Evolutionary conservation across 768 basidiomycete species (phyloP).

Genomic region (Pholiota conissans): DNA sequence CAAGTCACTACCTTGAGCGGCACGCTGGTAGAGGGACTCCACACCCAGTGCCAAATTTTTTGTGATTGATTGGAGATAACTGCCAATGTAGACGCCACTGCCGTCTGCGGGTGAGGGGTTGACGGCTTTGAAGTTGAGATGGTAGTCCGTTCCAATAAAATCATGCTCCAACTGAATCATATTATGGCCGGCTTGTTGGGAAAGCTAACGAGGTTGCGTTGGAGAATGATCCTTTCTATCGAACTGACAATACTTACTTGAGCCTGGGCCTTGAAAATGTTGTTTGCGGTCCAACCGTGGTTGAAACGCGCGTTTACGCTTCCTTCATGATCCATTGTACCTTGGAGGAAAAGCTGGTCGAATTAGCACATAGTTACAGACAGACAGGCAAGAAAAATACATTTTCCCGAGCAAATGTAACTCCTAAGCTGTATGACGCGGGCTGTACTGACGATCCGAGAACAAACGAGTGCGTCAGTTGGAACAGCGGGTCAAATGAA

Average conservation of each 20-base stretch:
- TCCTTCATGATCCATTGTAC: conserved; percentile 91
- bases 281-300: conserved; percentile 78
- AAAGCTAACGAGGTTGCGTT: conserved; percentile 53
- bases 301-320: conserved; percentile 87
- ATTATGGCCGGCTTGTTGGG: conserved; percentile 74
- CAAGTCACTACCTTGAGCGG: conserved; percentile 68
- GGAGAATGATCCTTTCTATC: neutral
- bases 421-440: conserved; percentile 92
- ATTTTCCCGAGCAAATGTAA: conserved; percentile 83
- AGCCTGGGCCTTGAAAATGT: conserved; percentile 83
- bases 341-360: conserved; percentile 84
- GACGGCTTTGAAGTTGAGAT: conserved; percentile 80
- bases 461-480: conserved; percentile 95
- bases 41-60: conserved; percentile 87
- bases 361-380: conserved; percentile 17
- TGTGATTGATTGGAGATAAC: conserved; percentile 89
- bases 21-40: conserved; percentile 83
- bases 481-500: conserved; percentile 94
- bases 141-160: conserved; percentile 85
- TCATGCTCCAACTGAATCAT: conserved; percentile 96
- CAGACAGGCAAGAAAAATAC: conserved; percentile 41
- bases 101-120: conserved; percentile 89
- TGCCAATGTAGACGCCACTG: conserved; percentile 90
- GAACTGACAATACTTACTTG: conserved; percentile 59
- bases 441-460: conserved; percentile 84